Evolutionary conservation across 495 filamentous ascomycete species (phyloP).

Genomic region (Physcia stellaris): DNA sequence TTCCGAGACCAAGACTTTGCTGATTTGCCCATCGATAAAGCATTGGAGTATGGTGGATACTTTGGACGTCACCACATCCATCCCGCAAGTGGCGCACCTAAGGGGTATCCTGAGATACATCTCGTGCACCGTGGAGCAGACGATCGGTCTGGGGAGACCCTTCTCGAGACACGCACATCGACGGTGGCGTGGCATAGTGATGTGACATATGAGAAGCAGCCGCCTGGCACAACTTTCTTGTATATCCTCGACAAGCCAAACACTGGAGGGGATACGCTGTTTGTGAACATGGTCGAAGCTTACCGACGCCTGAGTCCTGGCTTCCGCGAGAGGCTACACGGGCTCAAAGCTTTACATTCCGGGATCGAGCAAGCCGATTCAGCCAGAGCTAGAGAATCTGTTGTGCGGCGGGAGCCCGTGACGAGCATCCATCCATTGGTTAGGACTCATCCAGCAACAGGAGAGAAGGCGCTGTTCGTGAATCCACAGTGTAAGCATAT

Average conservation of each 20-base stretch:
- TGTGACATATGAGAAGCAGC: conserved; percentile 69
- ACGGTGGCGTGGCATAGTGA: conserved; percentile 74
- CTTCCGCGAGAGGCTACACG: conserved; percentile 60
- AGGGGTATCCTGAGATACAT: conserved; percentile 61
- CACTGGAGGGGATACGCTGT: conserved; percentile 67
- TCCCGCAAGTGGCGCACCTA: conserved; percentile 58
- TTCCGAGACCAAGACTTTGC: conserved; percentile 73
- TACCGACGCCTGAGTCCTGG: conserved; percentile 62
- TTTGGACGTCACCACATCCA: conserved; percentile 81
- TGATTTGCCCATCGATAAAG: conserved; percentile 54
- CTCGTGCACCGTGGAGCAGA: conserved; percentile 62
- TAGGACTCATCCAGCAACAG: conserved; percentile 67
- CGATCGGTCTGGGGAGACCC: conserved; percentile 39
- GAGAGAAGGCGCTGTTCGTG: conserved; percentile 77
- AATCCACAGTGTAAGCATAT: conserved; percentile 66
- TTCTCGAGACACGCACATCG: conserved; percentile 50
- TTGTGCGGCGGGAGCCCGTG: conserved; percentile 59
- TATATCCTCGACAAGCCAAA: conserved; percentile 66
- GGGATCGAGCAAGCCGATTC: conserved; percentile 48
- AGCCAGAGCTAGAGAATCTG: conserved; percentile 38
- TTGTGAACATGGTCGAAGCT: conserved; percentile 58
- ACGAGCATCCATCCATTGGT: conserved; percentile 59
- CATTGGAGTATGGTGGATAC: conserved; percentile 58
- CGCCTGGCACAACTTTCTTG: conserved; percentile 75
- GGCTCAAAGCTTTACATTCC: conserved; percentile 63